Conservation (phyloP, 176 grass and related monocot species). For the Cymbopogon citratus region DNA sequence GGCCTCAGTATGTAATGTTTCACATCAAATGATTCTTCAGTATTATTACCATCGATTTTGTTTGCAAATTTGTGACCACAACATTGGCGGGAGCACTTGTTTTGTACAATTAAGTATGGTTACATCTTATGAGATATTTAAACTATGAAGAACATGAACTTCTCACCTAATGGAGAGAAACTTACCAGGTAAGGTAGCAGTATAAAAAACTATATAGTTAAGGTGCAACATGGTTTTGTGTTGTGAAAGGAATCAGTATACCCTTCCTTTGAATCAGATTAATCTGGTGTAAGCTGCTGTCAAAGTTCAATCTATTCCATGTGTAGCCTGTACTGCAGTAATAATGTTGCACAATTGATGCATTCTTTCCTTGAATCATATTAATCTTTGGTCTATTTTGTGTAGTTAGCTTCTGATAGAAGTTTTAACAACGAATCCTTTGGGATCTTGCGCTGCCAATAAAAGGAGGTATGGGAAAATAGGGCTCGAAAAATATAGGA, state of each 20-base stretch:
- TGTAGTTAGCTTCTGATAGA: not conserved
- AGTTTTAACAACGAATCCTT: not conserved
- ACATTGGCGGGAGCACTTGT: not conserved
- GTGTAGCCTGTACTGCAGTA: not conserved
- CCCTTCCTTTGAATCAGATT: conserved; percentile 44
- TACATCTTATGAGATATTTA: not conserved
- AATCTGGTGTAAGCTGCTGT: conserved; percentile 16
- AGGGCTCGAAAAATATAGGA: conserved; percentile 44
- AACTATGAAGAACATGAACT: not conserved
- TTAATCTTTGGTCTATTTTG: not conserved
- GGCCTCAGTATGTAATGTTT: not conserved
- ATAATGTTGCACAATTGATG: conserved; percentile 19
- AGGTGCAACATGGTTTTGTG: not conserved
- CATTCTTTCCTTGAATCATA: conserved; percentile 17
- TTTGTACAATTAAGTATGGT: not conserved
- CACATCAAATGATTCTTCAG: not conserved
- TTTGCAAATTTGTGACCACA: not conserved
- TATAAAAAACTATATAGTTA: not conserved
- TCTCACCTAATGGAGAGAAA: not conserved
- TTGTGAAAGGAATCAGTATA: not conserved
- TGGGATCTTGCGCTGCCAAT: conserved; percentile 22
- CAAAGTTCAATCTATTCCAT: not conserved
- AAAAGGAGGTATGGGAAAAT: conserved; percentile 47
- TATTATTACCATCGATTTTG: not conserved
- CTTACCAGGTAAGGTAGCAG: not conserved